Conservation (phyloP, 768 basidiomycete species). For the Asterophora parasitica region DNA sequence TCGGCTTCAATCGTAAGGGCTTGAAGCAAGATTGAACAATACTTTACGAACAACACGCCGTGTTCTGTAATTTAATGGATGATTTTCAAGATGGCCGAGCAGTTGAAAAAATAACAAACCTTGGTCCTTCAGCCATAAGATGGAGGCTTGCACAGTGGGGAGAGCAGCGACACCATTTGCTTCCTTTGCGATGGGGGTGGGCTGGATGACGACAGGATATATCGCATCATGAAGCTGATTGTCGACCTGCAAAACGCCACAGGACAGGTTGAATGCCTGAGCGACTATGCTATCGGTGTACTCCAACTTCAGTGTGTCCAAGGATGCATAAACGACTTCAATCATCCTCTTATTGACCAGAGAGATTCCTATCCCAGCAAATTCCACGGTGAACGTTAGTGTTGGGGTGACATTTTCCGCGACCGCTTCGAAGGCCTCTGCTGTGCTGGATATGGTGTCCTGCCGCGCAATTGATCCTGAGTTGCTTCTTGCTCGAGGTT, state of each 20-base stretch:
- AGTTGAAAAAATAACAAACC: slow-evolving; percentile 39
- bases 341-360: slow-evolving; percentile 81
- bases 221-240: slow-evolving; percentile 96
- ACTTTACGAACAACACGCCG: slow-evolving; percentile 97
- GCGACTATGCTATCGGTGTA: slow-evolving; percentile 77
- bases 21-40: slow-evolving; percentile 90
- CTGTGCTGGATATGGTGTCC: slow-evolving; percentile 64
- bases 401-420: slow-evolving; percentile 66
- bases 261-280: slow-evolving; percentile 75
- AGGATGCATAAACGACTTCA: slow-evolving; percentile 86
- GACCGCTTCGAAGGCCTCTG: slow-evolving; percentile 82
- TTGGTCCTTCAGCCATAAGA: slow-evolving; percentile 90
- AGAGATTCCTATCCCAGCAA: slow-evolving; percentile 91
- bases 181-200: slow-evolving; percentile 80
- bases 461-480: slow-evolving; percentile 49
- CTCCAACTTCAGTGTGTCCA: slow-evolving; percentile 76
- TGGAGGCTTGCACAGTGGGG: slow-evolving; percentile 84
- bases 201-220: slow-evolving; percentile 93
- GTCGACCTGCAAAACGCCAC: slow-evolving; percentile 90
- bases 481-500: slow-evolving; percentile 55
- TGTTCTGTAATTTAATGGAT: slow-evolving; percentile 55
- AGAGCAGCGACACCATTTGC: slow-evolving; percentile 71
- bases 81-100: neutral
- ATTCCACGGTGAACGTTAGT: slow-evolving; percentile 64
- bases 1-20: slow-evolving; percentile 95